Evolutionary conservation across 768 basidiomycete species (phyloP), one percentile per base, ranked within the genome.

Genomic region (Lanmaoa pseudosensibilis): DNA sequence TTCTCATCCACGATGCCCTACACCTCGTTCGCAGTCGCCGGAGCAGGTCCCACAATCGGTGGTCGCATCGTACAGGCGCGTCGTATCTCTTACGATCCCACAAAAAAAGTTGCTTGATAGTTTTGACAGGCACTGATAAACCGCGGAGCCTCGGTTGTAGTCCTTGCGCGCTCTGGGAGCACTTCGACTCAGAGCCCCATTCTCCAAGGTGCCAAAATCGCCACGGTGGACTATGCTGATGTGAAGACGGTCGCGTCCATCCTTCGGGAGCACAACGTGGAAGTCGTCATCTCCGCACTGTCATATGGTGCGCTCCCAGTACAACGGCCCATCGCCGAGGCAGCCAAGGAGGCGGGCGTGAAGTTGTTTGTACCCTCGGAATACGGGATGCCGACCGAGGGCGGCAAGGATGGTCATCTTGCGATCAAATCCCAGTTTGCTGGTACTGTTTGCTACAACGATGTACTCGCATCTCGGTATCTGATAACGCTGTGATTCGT

Each of bases 281-380:
- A 75, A 38, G 74, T 76, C 15, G 59, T 75, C 37, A 41, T 75
- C 36, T 76, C 73, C 15, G 68, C 73, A 7, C 39, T 76, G 38
- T 68, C 70, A 16, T 66, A 62, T 3, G 66, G 61, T 8, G 74
- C 64, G 8, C 59, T 69, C 15, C 40, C 51, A 3, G 59, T 58
- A 7, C 73, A 75, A 49, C 59, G 59, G 27, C 41, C 59, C 2
- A 52, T 77, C 36, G 74, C 69, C 15, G 69, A 72, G 8, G 76
- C 75, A 15, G 72, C 76, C 25, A 73, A 73, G 53, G 63, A 60
- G 37, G 75, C 74, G 0, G 69, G 65, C 1, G 73, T 77, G 19
- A 72, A 73, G 57, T 39, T 77, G 46, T 75, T 77, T 46, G 74
- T 74, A n/a, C 74, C 75, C 13, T 70, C 69, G 19, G 76, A 77